phyloP scores from a whole-genome alignment of 768 basidiomycete genomes.

The Tylopilus plumbeoviolaceoides region DNA sequence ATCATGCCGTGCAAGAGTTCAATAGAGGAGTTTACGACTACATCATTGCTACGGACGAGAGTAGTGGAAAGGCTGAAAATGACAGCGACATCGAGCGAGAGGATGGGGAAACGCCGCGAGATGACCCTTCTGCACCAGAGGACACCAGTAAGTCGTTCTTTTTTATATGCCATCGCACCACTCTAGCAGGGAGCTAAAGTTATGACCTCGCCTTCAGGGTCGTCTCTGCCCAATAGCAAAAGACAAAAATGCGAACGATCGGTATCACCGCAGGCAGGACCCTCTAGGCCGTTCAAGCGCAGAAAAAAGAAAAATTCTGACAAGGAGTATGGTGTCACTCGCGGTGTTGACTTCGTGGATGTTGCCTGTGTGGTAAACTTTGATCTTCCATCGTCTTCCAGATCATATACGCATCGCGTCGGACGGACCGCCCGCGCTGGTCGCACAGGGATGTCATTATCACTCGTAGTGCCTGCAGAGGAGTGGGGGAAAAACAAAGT shows the following conservation, averaged over 20 bases:
- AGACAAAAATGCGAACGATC: conserved; percentile 59
- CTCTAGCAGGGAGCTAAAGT: conserved; percentile 42
- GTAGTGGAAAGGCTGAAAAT: conserved; percentile 48
- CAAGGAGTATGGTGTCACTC: conserved; percentile 88
- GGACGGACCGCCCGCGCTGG: conserved; percentile 97
- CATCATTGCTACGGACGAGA: conserved; percentile 96
- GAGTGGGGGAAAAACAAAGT: conserved; percentile 74
- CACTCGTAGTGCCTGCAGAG: conserved; percentile 72
- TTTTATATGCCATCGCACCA: background rate
- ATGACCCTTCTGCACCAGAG: background rate
- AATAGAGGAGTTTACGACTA: conserved; percentile 99
- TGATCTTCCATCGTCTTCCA: conserved; percentile 85
- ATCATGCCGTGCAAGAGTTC: conserved; percentile 97
- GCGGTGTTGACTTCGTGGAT: conserved; percentile 95
- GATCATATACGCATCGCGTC: conserved; percentile 91
- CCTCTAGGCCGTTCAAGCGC: conserved; percentile 45
- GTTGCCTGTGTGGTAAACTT: conserved; percentile 98
- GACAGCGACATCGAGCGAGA: conserved; percentile 47
- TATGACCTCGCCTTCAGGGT: conserved; percentile 14
- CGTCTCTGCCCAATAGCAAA: conserved; percentile 5
- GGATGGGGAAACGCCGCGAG: conserved; percentile 27
- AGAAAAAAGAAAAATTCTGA: conserved; percentile 51
- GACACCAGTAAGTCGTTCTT: conserved; percentile 30
- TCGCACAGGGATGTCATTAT: conserved; percentile 85
- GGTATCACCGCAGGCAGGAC: conserved; percentile 34